phyloP scores from a whole-genome alignment of 257 asterid genomes.

The Penstemon eatonii region DNA sequence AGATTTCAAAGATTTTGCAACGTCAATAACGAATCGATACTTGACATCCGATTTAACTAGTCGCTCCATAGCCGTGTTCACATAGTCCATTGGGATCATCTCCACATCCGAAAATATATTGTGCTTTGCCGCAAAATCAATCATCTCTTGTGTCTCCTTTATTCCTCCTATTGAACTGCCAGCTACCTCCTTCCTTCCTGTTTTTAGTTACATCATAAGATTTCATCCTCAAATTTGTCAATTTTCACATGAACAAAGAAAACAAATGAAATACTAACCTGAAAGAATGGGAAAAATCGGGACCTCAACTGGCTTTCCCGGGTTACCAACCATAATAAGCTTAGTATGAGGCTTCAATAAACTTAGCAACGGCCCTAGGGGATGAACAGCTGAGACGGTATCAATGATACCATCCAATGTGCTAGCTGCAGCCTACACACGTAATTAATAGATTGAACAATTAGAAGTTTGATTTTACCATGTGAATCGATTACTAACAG shows the following conservation, averaged over 20 bases:
- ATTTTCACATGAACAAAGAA: background rate
- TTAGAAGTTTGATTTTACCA: too few species aligned
- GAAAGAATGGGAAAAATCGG: constrained; percentile 37
- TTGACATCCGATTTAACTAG: constrained; percentile 48
- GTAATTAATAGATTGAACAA: too few species aligned
- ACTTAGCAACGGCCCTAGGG: background rate
- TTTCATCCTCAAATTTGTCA: too few species aligned
- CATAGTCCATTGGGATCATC: too few species aligned
- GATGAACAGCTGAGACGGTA: constrained; percentile 52
- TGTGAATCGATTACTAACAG: too few species aligned
- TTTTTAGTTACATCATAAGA: background rate
- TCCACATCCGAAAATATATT: too few species aligned
- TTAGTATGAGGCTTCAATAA: constrained; percentile 44
- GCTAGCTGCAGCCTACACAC: constrained; percentile 44
- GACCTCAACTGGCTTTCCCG: constrained; percentile 46
- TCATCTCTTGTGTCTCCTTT: constrained; percentile 46
- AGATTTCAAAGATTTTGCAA: background rate
- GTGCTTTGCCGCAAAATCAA: too few species aligned
- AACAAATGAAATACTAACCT: constrained; percentile 30
- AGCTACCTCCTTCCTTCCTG: constrained; percentile 43
- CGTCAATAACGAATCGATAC: constrained; percentile 43
- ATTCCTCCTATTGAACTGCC: constrained; percentile 50
- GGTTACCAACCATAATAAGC: constrained; percentile 48
- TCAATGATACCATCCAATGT: constrained; percentile 54
- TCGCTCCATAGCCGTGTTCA: constrained; percentile 22